Percentiles rank a stretch among this genome's conserved stretches.
Evolutionary conservation across 345 rosid genomes (phyloP).

Genomic region (Aegle marmelos): DNA sequence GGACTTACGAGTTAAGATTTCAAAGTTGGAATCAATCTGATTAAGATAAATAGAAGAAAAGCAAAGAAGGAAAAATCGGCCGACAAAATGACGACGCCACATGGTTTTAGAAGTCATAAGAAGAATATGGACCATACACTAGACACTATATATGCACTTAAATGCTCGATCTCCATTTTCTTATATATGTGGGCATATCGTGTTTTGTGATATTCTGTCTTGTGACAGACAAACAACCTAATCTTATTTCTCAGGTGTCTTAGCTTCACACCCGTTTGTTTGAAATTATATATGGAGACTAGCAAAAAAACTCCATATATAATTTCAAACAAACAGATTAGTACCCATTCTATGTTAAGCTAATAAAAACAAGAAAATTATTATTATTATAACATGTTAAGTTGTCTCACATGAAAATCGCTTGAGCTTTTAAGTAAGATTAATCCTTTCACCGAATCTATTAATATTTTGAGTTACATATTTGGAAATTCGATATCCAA

Average conservation of each 20-base stretch:
- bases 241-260: neutral
- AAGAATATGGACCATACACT: constrained; percentile 1
- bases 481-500: no score
- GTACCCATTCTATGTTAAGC: neutral
- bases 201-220: constrained; percentile 22
- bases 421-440: no score
- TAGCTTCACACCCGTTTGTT: neutral
- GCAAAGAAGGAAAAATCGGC: neutral
- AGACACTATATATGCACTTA: neutral
- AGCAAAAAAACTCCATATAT: no score
- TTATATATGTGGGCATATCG: neutral
- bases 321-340: no score
- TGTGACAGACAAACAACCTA: neutral
- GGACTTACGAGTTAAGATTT: no score
- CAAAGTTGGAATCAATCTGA: neutral
- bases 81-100: constrained; percentile 12
- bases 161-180: neutral
- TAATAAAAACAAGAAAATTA: neutral
- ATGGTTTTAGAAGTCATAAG: neutral
- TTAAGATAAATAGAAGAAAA: neutral
- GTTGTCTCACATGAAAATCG: no score
- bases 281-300: neutral
- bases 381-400: no score
- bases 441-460: no score
- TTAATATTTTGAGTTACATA: no score